Conservation (phyloP, 2,329 filamentous ascomycete genomes). For the Diaporthe sp. region DNA sequence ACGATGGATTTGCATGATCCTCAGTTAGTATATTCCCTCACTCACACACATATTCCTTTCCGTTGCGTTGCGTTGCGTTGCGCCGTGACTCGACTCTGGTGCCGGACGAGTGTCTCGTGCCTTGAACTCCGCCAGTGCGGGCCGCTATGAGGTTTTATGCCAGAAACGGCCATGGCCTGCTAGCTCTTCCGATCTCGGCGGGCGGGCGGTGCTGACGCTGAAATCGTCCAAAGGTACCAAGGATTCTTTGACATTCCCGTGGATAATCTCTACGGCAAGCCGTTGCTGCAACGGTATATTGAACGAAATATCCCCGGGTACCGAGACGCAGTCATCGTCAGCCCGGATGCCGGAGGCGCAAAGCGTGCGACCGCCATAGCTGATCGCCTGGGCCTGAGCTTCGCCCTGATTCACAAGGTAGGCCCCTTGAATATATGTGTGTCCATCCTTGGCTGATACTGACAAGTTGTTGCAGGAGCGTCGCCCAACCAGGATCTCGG, state of each 20-base stretch:
- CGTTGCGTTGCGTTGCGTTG: neutral
- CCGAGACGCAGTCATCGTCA: constrained; percentile 90
- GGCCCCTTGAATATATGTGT: constrained; percentile 56
- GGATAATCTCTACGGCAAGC: constrained; percentile 93
- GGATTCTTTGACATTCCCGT: constrained; percentile 99
- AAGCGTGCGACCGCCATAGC: constrained; percentile 97
- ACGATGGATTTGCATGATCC: constrained; percentile 98
- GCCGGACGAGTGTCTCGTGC: constrained; percentile 32
- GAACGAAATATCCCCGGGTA: constrained; percentile 84
- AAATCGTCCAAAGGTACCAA: constrained; percentile 73
- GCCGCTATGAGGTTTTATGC: constrained; percentile 24
- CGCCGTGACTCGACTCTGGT: constrained; percentile 5
- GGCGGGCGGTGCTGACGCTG: constrained; percentile 32
- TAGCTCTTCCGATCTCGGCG: constrained; percentile 16
- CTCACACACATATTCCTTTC: neutral
- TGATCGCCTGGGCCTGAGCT: constrained; percentile 92
- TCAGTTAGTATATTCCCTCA: constrained; percentile 60
- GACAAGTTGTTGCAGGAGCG: constrained; percentile 74
- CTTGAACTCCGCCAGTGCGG: constrained; percentile 18
- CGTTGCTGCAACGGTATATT: constrained; percentile 78
- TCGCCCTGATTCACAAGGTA: constrained; percentile 95
- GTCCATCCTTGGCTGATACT: constrained; percentile 11
- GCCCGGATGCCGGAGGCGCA: constrained; percentile 94
- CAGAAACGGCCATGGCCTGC: constrained; percentile 24
- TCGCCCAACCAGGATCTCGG: constrained; percentile 87